Base-by-base conservation (phyloP, 345 rosid genomes). In the Nasturtium officinale region DNA sequence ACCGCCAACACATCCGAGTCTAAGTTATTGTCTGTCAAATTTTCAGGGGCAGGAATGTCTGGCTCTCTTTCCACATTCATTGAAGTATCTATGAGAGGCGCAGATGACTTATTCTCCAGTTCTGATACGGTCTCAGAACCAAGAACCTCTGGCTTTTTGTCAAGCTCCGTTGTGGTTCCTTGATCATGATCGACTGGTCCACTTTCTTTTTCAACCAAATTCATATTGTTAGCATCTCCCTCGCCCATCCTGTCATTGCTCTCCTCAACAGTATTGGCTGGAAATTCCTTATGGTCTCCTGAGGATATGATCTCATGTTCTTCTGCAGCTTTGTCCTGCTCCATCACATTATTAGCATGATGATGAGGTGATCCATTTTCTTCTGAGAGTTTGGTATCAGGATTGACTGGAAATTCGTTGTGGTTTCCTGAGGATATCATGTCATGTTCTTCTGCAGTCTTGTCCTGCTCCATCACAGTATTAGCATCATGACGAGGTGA, bases 241-340 rank as follows among this genome's bases (percentile, higher is more conserved):
- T 77, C 55, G 6, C 40, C 63, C 46, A 42, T 52, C 12, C 9
- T 58, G 7, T 32, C 67, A 71, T 21, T 32, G 10, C 33, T 65
- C 56, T 65, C 80, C 72, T 72, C 78, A 16, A 15, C 48, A 71
- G 79, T 47, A 62, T 55, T 52, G 33, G 43, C 77, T 23, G 61
- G 65, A 65, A 38, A 46, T 58, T 59, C 63, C 16, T 18, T 3
- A 21, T 21, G 62, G 23, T 53, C 74, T 53, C 51, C 60, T 10
- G 75, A 26, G 32, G 50, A 52, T 65, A 61, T 17, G 20, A 62
- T 45, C 51, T 67, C 60, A 47, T 63, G 68, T 50, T 68, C 71
- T 43, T 67, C 71, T 68, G 78, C 53, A 62, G 61, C 20, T 62
- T 62, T 30, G 0, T 61, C 71, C 48, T 52, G 71, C 61, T 78